These are phyloP conservation scores for Fusarium torreyae DNA, from an alignment of 2,329 filamentous ascomycete genomes.

Conservation along the genomic window DNA sequence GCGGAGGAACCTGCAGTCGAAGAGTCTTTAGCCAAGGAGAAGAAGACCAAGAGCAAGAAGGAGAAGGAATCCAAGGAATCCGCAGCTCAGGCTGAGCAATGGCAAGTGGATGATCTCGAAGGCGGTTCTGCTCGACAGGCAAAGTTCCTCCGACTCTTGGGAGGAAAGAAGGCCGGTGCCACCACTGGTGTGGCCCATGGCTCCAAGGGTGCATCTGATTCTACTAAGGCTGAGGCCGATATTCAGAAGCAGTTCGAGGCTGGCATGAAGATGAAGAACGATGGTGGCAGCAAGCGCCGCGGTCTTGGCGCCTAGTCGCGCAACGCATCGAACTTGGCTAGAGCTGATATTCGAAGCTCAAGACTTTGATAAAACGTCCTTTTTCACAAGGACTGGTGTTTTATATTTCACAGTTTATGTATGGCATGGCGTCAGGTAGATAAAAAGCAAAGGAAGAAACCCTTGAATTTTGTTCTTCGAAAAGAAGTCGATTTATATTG, in stretches of 20 bases:
- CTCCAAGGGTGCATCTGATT: constrained; percentile 53
- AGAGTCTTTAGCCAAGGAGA: constrained; percentile 43
- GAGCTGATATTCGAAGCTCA: constrained; percentile 4
- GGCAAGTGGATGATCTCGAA: constrained; percentile 68
- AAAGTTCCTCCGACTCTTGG: constrained; percentile 72
- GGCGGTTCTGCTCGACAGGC: constrained; percentile 66
- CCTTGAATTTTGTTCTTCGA: constrained; percentile 35
- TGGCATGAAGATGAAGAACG: constrained; percentile 71
- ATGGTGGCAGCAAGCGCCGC: constrained; percentile 63
- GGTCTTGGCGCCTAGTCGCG: constrained; percentile 66
- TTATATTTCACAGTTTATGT: constrained; percentile 36
- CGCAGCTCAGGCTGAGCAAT: constrained; percentile 58
- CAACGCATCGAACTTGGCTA: neutral
- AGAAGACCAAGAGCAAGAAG: constrained; percentile 45
- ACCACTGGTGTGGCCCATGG: constrained; percentile 41
- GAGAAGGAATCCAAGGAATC: constrained; percentile 30
- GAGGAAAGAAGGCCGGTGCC: constrained; percentile 63
- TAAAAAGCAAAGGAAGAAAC: constrained; percentile 46
- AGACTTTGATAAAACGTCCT: constrained; percentile 15
- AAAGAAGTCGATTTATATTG: constrained; percentile 41
- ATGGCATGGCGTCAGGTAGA: constrained; percentile 50
- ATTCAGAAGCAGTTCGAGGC: constrained; percentile 71
- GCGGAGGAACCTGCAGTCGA: constrained; percentile 32
- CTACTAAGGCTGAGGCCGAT: constrained; percentile 63
- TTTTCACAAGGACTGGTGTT: constrained; percentile 24